Conservation (phyloP, 352 stramenopile genomes). For the Globisporangium sylvaticum region DNA sequence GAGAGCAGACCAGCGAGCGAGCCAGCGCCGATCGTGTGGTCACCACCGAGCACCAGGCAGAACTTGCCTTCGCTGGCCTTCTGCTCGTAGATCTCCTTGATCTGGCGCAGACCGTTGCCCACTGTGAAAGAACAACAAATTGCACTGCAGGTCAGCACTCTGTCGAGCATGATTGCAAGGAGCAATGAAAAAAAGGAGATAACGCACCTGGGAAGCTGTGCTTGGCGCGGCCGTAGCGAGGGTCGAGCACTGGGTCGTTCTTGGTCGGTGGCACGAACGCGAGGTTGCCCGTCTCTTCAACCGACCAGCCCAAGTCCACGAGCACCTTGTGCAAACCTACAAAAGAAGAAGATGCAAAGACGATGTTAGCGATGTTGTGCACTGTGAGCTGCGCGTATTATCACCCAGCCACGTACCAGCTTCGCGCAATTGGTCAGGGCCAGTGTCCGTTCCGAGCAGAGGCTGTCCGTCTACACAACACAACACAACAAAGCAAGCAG, state of each 20-base stretch:
- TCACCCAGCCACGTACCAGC: constrained; percentile 21
- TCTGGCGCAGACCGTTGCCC: constrained; percentile 77
- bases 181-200: not conserved
- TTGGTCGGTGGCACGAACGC: constrained; percentile 45
- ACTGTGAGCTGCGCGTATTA: not conserved
- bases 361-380: not conserved
- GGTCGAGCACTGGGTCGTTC: constrained; percentile 64
- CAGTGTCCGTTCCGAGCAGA: constrained; percentile 70
- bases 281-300: constrained; percentile 85
- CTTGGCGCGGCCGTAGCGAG: constrained; percentile 65
- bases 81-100: constrained; percentile 82
- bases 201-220: constrained; percentile 61
- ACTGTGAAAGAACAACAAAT: constrained; percentile 34
- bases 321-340: constrained; percentile 61
- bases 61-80: constrained; percentile 90
- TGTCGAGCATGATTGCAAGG: not conserved
- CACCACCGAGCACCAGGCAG: constrained; percentile 93
- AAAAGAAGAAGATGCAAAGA: not conserved
- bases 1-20: constrained; percentile 91
- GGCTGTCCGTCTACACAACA: constrained; percentile 71
- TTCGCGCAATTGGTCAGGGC: constrained; percentile 70
- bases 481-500: not conserved
- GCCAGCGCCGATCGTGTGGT: constrained; percentile 95
- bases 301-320: constrained; percentile 77
- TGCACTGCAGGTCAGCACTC: not conserved